These are phyloP conservation scores for Setomelanomma holmii DNA, from an alignment of 2,329 filamentous ascomycete species.

Conservation along the genomic window DNA sequence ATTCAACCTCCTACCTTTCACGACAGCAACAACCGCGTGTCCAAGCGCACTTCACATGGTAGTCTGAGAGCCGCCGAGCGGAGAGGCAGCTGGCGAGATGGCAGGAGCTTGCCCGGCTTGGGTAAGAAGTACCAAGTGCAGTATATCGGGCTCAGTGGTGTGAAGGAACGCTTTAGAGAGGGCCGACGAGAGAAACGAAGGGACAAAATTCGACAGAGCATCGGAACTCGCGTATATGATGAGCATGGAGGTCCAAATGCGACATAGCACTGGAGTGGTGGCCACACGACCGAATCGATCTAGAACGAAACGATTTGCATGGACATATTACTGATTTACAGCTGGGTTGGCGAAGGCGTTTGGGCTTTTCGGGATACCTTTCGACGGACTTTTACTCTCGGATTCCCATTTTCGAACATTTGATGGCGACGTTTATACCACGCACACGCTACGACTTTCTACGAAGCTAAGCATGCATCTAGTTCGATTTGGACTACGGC, in stretches of 20 bases:
- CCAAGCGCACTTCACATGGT: constrained; percentile 27
- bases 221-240: constrained; percentile 55
- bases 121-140: constrained; percentile 55
- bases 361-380: neutral
- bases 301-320: constrained; percentile 7
- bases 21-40: constrained; percentile 18
- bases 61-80: constrained; percentile 27
- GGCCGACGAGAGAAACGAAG: constrained; percentile 60
- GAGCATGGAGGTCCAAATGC: constrained; percentile 22
- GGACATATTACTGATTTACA: neutral
- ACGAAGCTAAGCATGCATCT: neutral
- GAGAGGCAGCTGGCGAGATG: constrained; percentile 34
- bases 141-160: constrained; percentile 58
- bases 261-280: constrained; percentile 33
- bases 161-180: constrained; percentile 58
- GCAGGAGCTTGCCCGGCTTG: constrained; percentile 50
- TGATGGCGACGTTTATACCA: neutral
- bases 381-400: neutral
- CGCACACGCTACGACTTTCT: neutral
- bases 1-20: constrained; percentile 32
- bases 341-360: neutral
- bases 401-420: neutral
- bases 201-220: constrained; percentile 61
- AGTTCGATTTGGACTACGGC: neutral
- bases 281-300: no score